These are phyloP conservation scores for Aphanomyces euteiches DNA, from an alignment of 352 stramenopile species.

Conservation along the genomic window DNA sequence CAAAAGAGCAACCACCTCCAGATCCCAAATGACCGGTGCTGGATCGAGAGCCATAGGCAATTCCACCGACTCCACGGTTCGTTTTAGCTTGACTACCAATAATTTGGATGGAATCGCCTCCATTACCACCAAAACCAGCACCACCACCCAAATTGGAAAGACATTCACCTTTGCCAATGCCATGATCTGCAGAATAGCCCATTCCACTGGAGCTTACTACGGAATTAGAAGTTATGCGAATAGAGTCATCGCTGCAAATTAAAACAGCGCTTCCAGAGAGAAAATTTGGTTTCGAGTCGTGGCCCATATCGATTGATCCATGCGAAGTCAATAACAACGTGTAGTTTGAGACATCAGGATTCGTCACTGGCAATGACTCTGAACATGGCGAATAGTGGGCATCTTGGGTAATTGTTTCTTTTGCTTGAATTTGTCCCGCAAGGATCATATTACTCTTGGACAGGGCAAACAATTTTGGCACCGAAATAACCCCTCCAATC, in stretches of 20 bases:
- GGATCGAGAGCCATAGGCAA: conserved; percentile 62
- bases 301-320: conserved; percentile 53
- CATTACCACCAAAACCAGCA: conserved; percentile 62
- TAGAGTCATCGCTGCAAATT: conserved; percentile 49
- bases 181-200: conserved; percentile 61
- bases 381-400: conserved; percentile 46
- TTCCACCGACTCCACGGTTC: conserved; percentile 58
- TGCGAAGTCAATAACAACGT: conserved; percentile 53
- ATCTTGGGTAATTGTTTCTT: conserved; percentile 44
- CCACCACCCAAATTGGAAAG: conserved; percentile 56
- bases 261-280: conserved; percentile 58
- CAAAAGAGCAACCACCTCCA: conserved; percentile 61
- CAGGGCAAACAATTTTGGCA: conserved; percentile 49
- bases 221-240: conserved; percentile 44
- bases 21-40: conserved; percentile 67
- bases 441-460: conserved; percentile 52
- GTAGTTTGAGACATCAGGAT: conserved; percentile 45
- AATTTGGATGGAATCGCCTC: conserved; percentile 54
- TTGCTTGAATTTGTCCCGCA: conserved; percentile 34
- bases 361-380: neutral
- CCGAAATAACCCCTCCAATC: conserved; percentile 45
- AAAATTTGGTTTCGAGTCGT: conserved; percentile 30
- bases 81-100: conserved; percentile 42
- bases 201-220: conserved; percentile 57
- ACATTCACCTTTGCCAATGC: conserved; percentile 55